A percentile compares a stretch with the other conserved stretches of the same genome.
Conservation (phyloP, 176 grass and related monocot species). For the Oryza meyeriana region DNA sequence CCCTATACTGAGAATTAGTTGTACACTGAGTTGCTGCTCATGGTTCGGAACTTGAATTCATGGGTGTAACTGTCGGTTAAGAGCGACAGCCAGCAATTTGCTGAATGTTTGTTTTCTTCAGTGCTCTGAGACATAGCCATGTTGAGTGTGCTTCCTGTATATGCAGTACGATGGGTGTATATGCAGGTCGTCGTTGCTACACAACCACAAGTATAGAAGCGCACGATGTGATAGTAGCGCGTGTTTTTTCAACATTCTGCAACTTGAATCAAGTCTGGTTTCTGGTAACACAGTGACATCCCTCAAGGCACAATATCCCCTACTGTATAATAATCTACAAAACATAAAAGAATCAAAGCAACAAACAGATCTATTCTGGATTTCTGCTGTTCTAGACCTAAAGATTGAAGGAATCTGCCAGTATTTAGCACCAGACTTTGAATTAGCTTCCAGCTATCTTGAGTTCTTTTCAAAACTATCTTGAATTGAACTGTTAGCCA, state of each 20-base stretch:
- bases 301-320: background rate
- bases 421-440: background rate
- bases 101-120: background rate
- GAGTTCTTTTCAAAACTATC: background rate
- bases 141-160: background rate
- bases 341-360: constrained; percentile 3
- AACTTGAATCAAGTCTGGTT: background rate
- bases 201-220: background rate
- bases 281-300: background rate
- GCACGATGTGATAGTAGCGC: background rate
- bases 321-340: constrained; percentile 19
- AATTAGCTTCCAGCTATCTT: constrained; percentile 12
- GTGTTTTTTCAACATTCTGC: background rate
- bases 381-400: constrained; percentile 17
- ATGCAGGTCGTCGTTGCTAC: background rate
- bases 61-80: background rate
- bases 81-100: background rate
- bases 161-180: background rate
- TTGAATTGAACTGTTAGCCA: constrained; percentile 12
- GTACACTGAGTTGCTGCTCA: background rate
- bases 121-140: background rate
- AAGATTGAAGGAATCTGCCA: background rate
- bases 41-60: background rate
- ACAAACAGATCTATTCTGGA: background rate
- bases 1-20: background rate